These are phyloP conservation scores for Scutellaria barbata DNA, from an alignment of 257 asterid genomes.

Conservation along the genomic window DNA sequence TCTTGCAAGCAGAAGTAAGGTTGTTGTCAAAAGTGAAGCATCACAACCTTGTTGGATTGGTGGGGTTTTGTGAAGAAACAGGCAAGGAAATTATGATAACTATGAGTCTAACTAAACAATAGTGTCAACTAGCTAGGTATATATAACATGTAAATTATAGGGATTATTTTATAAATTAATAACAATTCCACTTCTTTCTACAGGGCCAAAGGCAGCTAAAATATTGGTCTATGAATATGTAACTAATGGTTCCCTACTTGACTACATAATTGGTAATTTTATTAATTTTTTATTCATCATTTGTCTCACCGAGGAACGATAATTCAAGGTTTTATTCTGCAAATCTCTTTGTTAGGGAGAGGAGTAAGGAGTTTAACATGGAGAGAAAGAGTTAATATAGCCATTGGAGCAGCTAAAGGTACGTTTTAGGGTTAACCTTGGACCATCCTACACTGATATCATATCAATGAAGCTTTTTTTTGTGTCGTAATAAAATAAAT, in stretches of 20 bases:
- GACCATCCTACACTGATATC: not conserved
- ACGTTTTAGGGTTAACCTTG: too few relatives aligned
- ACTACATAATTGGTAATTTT: conserved; percentile 64
- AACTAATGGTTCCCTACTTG: conserved; percentile 73
- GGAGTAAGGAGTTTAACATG: conserved; percentile 70
- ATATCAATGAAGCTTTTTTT: too few relatives aligned
- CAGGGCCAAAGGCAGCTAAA: conserved; percentile 62
- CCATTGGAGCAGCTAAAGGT: conserved; percentile 90
- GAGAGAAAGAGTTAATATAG: conserved; percentile 76
- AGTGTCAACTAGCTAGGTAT: too few relatives aligned
- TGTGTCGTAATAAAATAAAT: too few relatives aligned
- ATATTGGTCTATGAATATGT: conserved; percentile 75
- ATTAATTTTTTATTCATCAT: too few relatives aligned
- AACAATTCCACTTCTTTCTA: not conserved
- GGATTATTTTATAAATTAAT: too few relatives aligned
- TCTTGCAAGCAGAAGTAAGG: conserved; percentile 56
- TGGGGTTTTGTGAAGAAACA: conserved; percentile 72
- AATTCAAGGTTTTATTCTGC: too few relatives aligned
- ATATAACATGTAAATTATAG: too few relatives aligned
- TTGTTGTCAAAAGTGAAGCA: conserved; percentile 76
- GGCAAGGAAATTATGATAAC: conserved; percentile 35
- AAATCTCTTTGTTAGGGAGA: too few relatives aligned
- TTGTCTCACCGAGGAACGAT: too few relatives aligned
- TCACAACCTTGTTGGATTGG: conserved; percentile 63
- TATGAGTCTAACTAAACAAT: too few relatives aligned